A percentile compares a stretch with the other conserved stretches of the same genome.
Evolutionary conservation across 2,329 filamentous ascomycete genomes (phyloP).

Genomic region (Hymenoscyphus scutula): DNA sequence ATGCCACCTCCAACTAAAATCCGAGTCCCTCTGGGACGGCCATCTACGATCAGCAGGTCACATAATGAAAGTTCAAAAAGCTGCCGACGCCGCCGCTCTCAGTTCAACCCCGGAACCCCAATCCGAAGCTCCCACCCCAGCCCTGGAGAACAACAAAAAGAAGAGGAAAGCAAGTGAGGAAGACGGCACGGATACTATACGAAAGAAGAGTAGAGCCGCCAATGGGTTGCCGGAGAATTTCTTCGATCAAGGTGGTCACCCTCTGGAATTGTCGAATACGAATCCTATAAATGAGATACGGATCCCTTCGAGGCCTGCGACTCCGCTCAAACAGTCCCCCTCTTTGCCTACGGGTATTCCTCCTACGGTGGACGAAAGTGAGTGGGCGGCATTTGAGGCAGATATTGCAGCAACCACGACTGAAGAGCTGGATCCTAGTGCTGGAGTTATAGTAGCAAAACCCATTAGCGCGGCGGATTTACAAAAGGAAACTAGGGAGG

Average conservation of each 20-base stretch:
- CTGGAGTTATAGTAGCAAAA: slow-evolving; percentile 64
- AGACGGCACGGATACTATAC: slow-evolving; percentile 41
- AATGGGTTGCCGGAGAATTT: slow-evolving; percentile 37
- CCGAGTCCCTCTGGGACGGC: slow-evolving; percentile 64
- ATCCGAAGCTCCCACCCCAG: slow-evolving; percentile 9
- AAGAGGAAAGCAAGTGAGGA: slow-evolving; percentile 48
- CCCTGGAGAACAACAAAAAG: slow-evolving; percentile 35
- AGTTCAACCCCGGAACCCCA: slow-evolving; percentile 12
- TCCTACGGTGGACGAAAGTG: slow-evolving; percentile 64
- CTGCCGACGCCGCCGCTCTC: slow-evolving; percentile 2
- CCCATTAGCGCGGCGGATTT: slow-evolving; percentile 64
- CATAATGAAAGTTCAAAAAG: slow-evolving; percentile 39
- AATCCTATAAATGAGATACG: slow-evolving; percentile 47
- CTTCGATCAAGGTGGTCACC: slow-evolving; percentile 31
- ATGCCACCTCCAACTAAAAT: slow-evolving; percentile 63
- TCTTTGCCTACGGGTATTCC: slow-evolving; percentile 34
- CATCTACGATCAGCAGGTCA: slow-evolving; percentile 53
- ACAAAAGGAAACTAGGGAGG: slow-evolving; percentile 50
- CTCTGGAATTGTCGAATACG: slow-evolving; percentile 36
- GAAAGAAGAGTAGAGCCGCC: slow-evolving; percentile 44
- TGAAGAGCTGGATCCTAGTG: slow-evolving; percentile 44
- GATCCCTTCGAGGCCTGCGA: slow-evolving; percentile 63
- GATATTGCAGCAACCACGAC: slow-evolving; percentile 67
- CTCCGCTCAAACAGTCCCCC: slow-evolving; percentile 48
- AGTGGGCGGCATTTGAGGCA: slow-evolving; percentile 85